Evolutionary conservation across 2,329 filamentous ascomycete species (phyloP), one percentile per base, ranked within the genome.

Genomic region (Ascochyta pisi): DNA sequence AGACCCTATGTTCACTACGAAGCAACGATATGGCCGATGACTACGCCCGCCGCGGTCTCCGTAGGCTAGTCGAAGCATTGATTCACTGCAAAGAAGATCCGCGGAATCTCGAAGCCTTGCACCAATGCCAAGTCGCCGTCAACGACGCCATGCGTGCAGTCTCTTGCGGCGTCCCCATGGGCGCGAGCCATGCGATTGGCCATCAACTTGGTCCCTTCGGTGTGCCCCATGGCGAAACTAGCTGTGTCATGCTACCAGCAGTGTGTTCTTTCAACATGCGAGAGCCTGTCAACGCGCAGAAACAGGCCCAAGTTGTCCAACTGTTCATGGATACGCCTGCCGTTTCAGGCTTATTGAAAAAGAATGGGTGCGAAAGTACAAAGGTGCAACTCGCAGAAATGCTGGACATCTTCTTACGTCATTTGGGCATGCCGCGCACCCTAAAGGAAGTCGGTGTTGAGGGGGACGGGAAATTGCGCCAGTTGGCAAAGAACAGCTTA

Each of bases 401-500:
- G 31, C 41, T 43, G n/a, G 41, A 43, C 41, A 3, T 43, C 22
- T 43, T 43, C 27, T n/a, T 43, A 12, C 41, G 41, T 43, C 41
- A 12, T 33, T n/a, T 43, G 13, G 41, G 41, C n/a, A 43, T 43
- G 41, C 41, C 41, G n/a, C 41, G 41, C n/a, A 31, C 41, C 41
- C 26, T 43, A 9, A 43, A 31, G 27, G 41, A 43, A 22, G 41
- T 43, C 26, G 41, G 41, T 31, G 26, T 43, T 26, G 41, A 43
- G 26, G 41, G 41, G 22, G 41, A 33, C 26, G 41, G 31, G 26
- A 43, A 43, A 26, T 26, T 43, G 41, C 41, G 41, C 15, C 41
- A 33, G 26, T 43, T 43, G 27, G 41, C 41, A 19, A 43, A 33
- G 41, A 43, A 43, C 26, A 43, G 41, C 26, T 43, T 43, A 22